Evolutionary conservation across 1,284 basidiomycete species (phyloP), one percentile per base, ranked within the genome.

Genomic region (Naganishia albida): DNA sequence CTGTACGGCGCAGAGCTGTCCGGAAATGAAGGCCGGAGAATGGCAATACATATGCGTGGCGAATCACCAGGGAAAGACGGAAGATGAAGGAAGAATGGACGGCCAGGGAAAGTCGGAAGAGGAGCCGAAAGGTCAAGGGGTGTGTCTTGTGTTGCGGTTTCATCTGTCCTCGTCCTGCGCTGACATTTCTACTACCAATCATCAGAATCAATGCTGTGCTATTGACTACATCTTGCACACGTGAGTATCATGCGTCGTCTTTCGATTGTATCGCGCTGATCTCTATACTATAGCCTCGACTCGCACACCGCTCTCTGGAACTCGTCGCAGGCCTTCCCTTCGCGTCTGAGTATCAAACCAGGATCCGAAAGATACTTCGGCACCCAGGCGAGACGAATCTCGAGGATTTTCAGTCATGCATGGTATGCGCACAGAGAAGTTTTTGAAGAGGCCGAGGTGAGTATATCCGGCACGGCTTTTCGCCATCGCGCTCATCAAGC

Each of bases 161-260:
- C n/a, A n/a, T n/a, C n/a, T n/a, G n/a, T n/a, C n/a, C n/a, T n/a
- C n/a, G n/a, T n/a, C n/a, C n/a, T n/a, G n/a, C n/a, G n/a, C n/a
- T n/a, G n/a, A n/a, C n/a, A n/a, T n/a, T n/a, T n/a, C n/a, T n/a
- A n/a, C n/a, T n/a, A n/a, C n/a, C n/a, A 28, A 12, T 25, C 12
- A 64, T 28, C 65, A 68, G 68, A 66, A 90, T 85, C 88, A 92
- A 85, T 99, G 95, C 80, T 94, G 91, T 75, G 95, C 94, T 1
- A 95, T 97, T 64, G 94, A 97, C 81, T 98, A 98, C 78, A 96
- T 95, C 67, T 82, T 93, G 8, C 95, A 98, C 77, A 95, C 93
- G 78, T 80, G 67, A 70, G 77, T 71, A 1, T 0, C 16, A 10
- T 46, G 6, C 20, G 28, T 13, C 39, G 25, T 50, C 34, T 67